phyloP scores from a whole-genome alignment of 441 rosid species.

The Eruca vesicaria region DNA sequence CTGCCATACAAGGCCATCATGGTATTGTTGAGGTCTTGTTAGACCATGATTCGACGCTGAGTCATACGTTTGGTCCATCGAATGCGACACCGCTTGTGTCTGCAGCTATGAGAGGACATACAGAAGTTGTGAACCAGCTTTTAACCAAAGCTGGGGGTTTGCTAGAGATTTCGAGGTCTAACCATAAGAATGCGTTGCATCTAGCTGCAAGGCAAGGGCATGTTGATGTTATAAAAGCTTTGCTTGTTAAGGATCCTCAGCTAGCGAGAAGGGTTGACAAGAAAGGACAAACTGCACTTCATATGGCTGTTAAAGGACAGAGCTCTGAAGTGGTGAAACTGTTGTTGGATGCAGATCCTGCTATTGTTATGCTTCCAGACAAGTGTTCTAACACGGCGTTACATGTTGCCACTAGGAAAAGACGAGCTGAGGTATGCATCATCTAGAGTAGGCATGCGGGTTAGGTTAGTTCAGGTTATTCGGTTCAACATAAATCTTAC shows the following conservation, averaged over 20 bases:
- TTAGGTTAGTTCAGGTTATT: not conserved
- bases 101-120: constrained; percentile 91
- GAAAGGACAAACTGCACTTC: constrained; percentile 97
- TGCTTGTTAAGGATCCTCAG: constrained; percentile 76
- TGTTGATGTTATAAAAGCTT: constrained; percentile 73
- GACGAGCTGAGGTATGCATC: constrained; percentile 72
- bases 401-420: constrained; percentile 94
- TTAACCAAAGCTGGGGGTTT: constrained; percentile 77
- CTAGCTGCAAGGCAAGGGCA: constrained; percentile 89
- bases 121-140: constrained; percentile 79
- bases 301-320: constrained; percentile 99
- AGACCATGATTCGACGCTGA: constrained; percentile 75
- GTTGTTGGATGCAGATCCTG: constrained; percentile 88
- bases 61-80: constrained; percentile 73
- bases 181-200: constrained; percentile 91
- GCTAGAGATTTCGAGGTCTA: constrained; percentile 74
- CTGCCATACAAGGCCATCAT: constrained; percentile 84
- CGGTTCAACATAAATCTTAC: not conserved
- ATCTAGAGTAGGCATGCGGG: not conserved
- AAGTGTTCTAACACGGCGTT: constrained; percentile 88
- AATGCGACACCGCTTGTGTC: constrained; percentile 87
- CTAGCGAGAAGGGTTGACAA: constrained; percentile 88
- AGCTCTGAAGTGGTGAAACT: constrained; percentile 81
- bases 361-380: constrained; percentile 96
- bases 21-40: constrained; percentile 92